phyloP scores from a whole-genome alignment of 495 filamentous ascomycete genomes.

The Viridothelium virens region DNA sequence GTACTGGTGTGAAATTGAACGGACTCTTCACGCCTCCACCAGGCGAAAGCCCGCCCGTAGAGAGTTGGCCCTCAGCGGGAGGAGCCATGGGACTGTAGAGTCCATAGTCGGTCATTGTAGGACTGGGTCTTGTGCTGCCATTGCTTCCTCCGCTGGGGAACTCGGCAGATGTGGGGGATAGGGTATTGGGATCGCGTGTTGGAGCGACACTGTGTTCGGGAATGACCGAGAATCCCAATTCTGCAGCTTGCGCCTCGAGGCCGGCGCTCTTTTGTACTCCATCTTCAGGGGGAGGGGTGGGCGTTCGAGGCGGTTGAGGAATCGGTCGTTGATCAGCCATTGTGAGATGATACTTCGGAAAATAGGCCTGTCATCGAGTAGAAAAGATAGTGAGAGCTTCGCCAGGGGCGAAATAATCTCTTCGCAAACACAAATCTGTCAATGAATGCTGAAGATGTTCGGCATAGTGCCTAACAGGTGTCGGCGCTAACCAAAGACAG shows the following conservation, averaged over 20 bases:
- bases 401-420: neutral
- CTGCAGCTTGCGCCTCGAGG: constrained; percentile 4
- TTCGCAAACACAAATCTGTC: no score
- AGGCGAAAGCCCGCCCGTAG: constrained; percentile 26
- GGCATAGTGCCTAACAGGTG: no score
- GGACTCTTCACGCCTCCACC: constrained; percentile 46
- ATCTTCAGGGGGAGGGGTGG: constrained; percentile 60
- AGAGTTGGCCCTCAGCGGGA: constrained; percentile 25
- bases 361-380: neutral
- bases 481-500: no score
- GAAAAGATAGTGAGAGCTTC: neutral
- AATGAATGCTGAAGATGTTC: neutral
- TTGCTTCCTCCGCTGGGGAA: constrained; percentile 32
- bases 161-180: constrained; percentile 54
- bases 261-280: constrained; percentile 14
- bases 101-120: neutral
- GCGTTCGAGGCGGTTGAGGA: constrained; percentile 58
- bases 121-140: neutral
- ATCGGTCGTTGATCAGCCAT: constrained; percentile 58
- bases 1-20: constrained; percentile 82
- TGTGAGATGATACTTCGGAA: neutral
- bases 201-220: constrained; percentile 1
- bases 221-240: constrained; percentile 1
- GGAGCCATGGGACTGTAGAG: constrained; percentile 39
- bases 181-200: constrained; percentile 47